phyloP scores from a whole-genome alignment of 1,284 basidiomycete species.

The Phlebopus sp. region DNA sequence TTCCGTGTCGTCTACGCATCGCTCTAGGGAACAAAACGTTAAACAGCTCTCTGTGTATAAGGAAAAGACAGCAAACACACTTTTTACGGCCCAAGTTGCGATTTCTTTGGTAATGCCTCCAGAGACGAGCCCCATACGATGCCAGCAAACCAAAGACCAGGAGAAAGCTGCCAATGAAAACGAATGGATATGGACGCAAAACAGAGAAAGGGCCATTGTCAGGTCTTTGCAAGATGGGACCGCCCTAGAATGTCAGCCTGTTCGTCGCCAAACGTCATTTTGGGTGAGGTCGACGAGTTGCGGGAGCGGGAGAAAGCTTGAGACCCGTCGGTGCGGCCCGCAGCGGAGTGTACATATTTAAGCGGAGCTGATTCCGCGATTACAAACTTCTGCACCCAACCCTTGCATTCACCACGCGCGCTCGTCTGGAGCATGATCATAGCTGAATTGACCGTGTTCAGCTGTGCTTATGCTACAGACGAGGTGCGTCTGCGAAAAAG shows the following conservation, averaged over 20 bases:
- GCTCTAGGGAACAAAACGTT: conserved; percentile 35
- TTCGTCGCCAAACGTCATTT: conserved; percentile 52
- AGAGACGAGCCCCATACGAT: conserved; percentile 34
- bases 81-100: conserved; percentile 57
- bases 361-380: conserved; percentile 19
- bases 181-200: conserved; percentile 36
- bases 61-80: conserved; percentile 37
- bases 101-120: conserved; percentile 47
- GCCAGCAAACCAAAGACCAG: conserved; percentile 34
- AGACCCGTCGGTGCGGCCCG: conserved; percentile 18
- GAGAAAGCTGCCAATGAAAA: conserved; percentile 37
- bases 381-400: not conserved
- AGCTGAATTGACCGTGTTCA: not conserved
- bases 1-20: conserved; percentile 71
- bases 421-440: not conserved
- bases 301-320: conserved; percentile 17
- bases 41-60: conserved; percentile 9
- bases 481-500: not conserved
- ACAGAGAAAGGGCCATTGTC: conserved; percentile 24
- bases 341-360: conserved; percentile 21
- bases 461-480: not conserved
- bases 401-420: not conserved
- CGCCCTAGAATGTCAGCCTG: conserved; percentile 67
- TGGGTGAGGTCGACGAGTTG: conserved; percentile 24
- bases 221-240: conserved; percentile 44